phyloP scores from a whole-genome alignment of 371 early-diverging fungal genomes.

The Fennellomyces sp. region DNA sequence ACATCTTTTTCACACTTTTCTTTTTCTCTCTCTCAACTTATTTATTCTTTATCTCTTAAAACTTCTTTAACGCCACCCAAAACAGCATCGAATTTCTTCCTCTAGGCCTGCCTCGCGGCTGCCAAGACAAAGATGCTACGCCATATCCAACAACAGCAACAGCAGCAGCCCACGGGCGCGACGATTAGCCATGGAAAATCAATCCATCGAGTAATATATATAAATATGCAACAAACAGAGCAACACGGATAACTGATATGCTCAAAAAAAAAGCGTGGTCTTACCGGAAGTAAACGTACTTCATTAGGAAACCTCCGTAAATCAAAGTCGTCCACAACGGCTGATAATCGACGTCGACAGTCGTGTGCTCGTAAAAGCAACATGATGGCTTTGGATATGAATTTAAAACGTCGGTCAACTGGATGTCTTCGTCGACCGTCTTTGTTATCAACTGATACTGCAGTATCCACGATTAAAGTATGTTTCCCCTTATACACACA shows the following conservation, averaged over 20 bases:
- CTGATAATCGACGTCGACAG: constrained; percentile 25
- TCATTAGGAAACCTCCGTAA: constrained; percentile 38
- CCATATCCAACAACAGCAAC: constrained; percentile 3
- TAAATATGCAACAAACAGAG: too few relatives aligned
- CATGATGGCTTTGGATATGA: constrained; percentile 5
- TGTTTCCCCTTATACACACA: not conserved
- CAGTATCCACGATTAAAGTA: not conserved
- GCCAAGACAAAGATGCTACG: not conserved
- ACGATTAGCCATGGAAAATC: constrained; percentile 2
- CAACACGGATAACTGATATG: not conserved
- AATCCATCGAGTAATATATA: not conserved
- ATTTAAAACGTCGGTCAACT: constrained; percentile 47
- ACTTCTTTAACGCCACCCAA: not conserved
- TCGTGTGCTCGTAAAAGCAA: constrained; percentile 10
- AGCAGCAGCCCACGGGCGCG: not conserved
- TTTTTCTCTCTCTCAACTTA: not conserved
- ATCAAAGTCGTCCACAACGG: constrained; percentile 43
- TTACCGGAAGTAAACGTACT: constrained; percentile 32
- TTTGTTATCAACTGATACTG: constrained; percentile 5
- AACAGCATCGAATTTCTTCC: not conserved
- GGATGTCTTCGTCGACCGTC: constrained; percentile 35
- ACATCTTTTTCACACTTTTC: not conserved
- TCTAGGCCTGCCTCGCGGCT: constrained; percentile 5
- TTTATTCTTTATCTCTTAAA: not conserved
- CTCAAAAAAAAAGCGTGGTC: constrained; percentile 7